Conservation (phyloP, 1,139 yeast species). For the Pichia sp. region DNA sequence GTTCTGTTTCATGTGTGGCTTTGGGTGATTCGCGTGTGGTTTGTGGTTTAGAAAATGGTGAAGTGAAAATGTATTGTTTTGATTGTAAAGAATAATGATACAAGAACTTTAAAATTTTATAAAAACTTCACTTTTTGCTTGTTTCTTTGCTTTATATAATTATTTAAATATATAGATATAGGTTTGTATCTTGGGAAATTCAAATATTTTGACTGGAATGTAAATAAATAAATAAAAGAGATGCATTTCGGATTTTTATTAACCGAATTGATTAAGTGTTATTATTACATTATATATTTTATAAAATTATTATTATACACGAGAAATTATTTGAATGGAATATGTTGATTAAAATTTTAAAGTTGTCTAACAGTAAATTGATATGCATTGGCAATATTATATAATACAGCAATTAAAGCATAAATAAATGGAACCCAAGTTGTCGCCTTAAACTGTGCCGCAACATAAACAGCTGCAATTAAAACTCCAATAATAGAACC, state of each 20-base stretch:
- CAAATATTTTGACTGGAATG: no score
- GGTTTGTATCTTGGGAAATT: no score
- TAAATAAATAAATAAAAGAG: no score
- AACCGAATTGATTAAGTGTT: neutral
- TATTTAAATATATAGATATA: neutral
- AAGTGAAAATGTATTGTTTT: slow-evolving; percentile 75
- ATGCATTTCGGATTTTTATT: no score
- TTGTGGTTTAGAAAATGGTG: slow-evolving; percentile 84
- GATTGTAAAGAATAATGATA: slow-evolving; percentile 33
- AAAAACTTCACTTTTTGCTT: neutral
- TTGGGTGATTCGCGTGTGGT: slow-evolving; percentile 85
- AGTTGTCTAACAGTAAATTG: slow-evolving; percentile 38
- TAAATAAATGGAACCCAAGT: slow-evolving; percentile 91
- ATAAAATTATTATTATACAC: neutral
- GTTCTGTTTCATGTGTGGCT: slow-evolving; percentile 80
- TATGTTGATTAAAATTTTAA: neutral
- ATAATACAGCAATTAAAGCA: slow-evolving; percentile 62
- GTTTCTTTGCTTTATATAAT: neutral
- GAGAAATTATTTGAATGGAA: neutral
- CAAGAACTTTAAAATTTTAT: neutral
- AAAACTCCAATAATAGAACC: slow-evolving; percentile 75
- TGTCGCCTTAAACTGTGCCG: slow-evolving; percentile 78
- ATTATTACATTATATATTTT: neutral
- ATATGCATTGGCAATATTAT: slow-evolving; percentile 61
- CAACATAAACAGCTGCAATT: slow-evolving; percentile 59